phyloP scores from a whole-genome alignment of 1,284 basidiomycete genomes.

The Peniophora sp. region DNA sequence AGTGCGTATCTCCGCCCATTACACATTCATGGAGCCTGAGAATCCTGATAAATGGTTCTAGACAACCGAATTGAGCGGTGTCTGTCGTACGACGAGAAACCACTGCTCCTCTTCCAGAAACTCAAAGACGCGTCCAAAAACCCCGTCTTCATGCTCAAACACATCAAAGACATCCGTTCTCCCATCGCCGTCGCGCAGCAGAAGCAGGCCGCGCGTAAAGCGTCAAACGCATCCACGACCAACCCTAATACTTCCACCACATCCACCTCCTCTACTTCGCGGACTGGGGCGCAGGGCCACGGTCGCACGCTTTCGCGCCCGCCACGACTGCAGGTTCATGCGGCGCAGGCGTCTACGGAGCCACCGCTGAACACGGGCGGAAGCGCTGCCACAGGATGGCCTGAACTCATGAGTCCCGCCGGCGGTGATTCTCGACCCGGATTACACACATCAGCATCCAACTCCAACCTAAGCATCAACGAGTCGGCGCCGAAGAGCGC shows the following conservation, averaged over 20 bases:
- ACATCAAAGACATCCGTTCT: conserved; percentile 96
- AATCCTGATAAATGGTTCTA: conserved; percentile 17
- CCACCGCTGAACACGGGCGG: conserved; percentile 40
- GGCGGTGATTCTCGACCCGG: conserved; percentile 3
- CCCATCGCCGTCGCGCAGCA: conserved; percentile 93
- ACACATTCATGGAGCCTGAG: neutral
- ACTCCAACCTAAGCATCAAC: conserved; percentile 30
- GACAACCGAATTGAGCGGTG: conserved; percentile 86
- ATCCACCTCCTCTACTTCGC: neutral
- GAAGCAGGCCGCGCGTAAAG: conserved; percentile 83
- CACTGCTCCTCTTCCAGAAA: conserved; percentile 92
- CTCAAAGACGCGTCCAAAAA: conserved; percentile 96
- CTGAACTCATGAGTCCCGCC: conserved; percentile 62
- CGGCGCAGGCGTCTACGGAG: conserved; percentile 20
- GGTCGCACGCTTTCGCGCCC: conserved; percentile 32
- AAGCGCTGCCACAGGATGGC: conserved; percentile 63
- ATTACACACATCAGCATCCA: too few relatives aligned
- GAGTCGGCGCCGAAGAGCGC: conserved; percentile 15
- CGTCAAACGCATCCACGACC: conserved; percentile 30
- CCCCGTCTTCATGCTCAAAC: conserved; percentile 97
- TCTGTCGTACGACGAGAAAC: conserved; percentile 96
- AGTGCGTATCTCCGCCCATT: conserved; percentile 39
- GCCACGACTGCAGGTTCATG: conserved; percentile 59
- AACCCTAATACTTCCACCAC: conserved; percentile 13
- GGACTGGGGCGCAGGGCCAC: conserved; percentile 2